Percentiles rank a stretch among this genome's conserved stretches.
Conservation (phyloP, 495 filamentous ascomycete species). For the Schizothecium vesticola region DNA sequence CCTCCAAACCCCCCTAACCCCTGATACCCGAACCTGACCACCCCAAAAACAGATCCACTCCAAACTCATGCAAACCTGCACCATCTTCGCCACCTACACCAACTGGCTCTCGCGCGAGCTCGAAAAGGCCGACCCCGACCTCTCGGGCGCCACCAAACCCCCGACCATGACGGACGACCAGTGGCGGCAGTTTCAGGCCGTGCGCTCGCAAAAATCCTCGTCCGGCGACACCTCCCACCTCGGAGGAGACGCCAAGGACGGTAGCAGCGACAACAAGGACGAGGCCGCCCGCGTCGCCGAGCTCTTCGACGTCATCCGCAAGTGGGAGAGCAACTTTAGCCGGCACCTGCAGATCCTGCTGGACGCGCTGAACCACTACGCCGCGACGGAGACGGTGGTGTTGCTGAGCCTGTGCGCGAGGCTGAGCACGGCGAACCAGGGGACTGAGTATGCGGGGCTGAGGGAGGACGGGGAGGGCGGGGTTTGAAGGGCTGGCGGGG, state of each 20-base stretch:
- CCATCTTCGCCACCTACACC: conserved; percentile 84
- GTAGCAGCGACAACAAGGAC: conserved; percentile 4
- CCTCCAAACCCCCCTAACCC: background rate
- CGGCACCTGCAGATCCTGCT: conserved; percentile 85
- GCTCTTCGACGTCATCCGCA: conserved; percentile 73
- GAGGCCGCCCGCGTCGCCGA: conserved; percentile 55
- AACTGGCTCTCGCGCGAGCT: conserved; percentile 72
- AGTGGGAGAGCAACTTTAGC: conserved; percentile 89
- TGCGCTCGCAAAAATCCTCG: conserved; percentile 28
- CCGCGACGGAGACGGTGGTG: conserved; percentile 94
- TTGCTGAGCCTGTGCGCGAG: conserved; percentile 78
- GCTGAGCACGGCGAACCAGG: conserved; percentile 68
- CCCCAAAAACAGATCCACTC: conserved; percentile 72
- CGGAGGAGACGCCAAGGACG: background rate
- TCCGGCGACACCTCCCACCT: background rate
- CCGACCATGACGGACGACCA: conserved; percentile 49
- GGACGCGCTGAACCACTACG: conserved; percentile 92
- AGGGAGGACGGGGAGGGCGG: conserved; percentile 40
- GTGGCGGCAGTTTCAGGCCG: conserved; percentile 44
- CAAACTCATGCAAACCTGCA: conserved; percentile 88
- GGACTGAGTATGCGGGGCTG: conserved; percentile 50
- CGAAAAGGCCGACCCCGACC: conserved; percentile 67
- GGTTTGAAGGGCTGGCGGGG: background rate
- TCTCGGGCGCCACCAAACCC: conserved; percentile 50
- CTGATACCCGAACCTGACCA: background rate